Base-by-base conservation (phyloP, 176 grass and related monocot species). In the Hyparrhenia diplandra region DNA sequence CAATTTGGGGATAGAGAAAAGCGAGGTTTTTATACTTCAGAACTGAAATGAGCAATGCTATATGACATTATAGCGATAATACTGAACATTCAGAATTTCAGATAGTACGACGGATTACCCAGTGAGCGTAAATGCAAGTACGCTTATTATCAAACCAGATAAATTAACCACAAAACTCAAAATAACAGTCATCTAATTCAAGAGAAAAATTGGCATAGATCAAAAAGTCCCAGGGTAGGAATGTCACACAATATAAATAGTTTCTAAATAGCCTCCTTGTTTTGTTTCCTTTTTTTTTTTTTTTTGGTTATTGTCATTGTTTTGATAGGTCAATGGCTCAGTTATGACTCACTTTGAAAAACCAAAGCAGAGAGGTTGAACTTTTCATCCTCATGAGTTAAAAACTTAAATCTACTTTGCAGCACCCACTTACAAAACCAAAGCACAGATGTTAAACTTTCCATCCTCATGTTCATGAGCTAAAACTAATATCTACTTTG, bases 81-180 rank as follows among this genome's bases (percentile, higher is more conserved):
- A 35, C 31, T 37, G 31, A 45, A 43, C 10, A n/a, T 62, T 68
- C 9, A 5, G 11, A 59, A 23, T 47, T 49, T 28, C 2, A n/a
- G 18, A 42, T 42, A 70, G 9, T 40, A 69, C 25, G 28, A 30
- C 42, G 25, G 16, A 72, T 27, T 70, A n/a, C 55, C n/a, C 23
- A 24, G 55, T 25, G 9, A 59, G 55, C n/a, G 0, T n/a, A 24
- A 59, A 21, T 24, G n/a, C n/a, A 59, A 64, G 5, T 64, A 31
- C 27, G 30, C 27, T 18, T 31, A 51, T 31, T 41, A n/a, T n/a
- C n/a, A n/a, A 49, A 47, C 23, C 1, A 3, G 13, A 47, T 14
- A 77, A 64, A 47, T 66, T 10, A 82, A 74, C n/a, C 36, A 37
- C 9, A 80, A 79, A 78, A 47, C 13, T 17, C 69, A 68, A n/a